Base-by-base conservation (phyloP, 345 rosid genomes). In the Hypericum androsaemum region DNA sequence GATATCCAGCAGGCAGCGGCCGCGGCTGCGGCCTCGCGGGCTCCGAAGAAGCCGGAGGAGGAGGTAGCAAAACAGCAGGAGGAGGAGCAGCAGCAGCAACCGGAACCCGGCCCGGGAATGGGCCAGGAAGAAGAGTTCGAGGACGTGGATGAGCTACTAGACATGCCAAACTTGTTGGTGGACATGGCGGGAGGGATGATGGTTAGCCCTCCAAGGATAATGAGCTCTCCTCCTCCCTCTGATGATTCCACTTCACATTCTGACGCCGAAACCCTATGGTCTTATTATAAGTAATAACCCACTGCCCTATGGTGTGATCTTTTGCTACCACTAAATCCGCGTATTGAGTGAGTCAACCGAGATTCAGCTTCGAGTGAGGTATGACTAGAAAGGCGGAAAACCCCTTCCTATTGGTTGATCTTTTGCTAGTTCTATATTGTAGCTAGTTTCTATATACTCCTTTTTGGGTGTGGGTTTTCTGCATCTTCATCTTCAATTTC, bases 171-270 rank as follows among this genome's bases (percentile, higher is more conserved):
- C 69, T 69, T 81, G 71, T 57, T 81, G 46, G 76, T 71, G 66
- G 84, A 76, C 36, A 81, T 84, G 94, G 94, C 94, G 0, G 89
- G 61, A 35, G 94, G 80, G 22, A 81, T 84, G 89, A 59, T 84
- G 6, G 62, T 84, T 53, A 84, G 81, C 57, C 94, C 94, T 1
- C 94, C 94, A 10, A 73, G 94, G 55, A 81, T 81, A 65, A 63
- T 40, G 32, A 22, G 32, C 49, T 8, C 15, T 58, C 58, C 71
- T 10, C 72, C 79, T 12, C 57, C 76, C 9, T 64, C 68, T 0
- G 78, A 75, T 15, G 86, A 77, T 57, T 77, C 94, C 38, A 75
- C 82, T 6, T 79, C 71, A 35, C 64, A 72, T 61, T 75, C 77
- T 7, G 71, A 69, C 38, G 94, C 44, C 10, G 88, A 77, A 41